Percentiles rank a stretch among this genome's conserved stretches.
These are phyloP conservation scores for Coniochaeta pulveracea DNA, from an alignment of 2,329 filamentous ascomycete species.

Conservation along the genomic window DNA sequence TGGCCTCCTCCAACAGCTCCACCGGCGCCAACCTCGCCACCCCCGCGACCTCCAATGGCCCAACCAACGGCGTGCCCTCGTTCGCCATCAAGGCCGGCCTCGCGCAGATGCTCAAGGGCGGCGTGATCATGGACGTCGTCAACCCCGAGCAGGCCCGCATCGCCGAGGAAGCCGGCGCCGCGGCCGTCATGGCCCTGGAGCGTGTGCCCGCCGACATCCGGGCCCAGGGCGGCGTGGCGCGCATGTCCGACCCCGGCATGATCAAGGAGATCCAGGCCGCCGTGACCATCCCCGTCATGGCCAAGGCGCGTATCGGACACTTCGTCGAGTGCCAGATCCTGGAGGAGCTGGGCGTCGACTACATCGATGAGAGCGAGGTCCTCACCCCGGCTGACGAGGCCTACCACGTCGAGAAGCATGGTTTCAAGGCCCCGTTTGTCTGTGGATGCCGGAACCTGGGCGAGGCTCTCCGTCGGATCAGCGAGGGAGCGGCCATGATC, in stretches of 20 bases:
- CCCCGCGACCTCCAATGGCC: background rate
- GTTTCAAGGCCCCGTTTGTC: conserved; percentile 80
- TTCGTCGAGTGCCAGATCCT: conserved; percentile 98
- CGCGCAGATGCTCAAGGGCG: conserved; percentile 96
- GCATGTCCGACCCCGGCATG: conserved; percentile 92
- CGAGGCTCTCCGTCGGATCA: conserved; percentile 82
- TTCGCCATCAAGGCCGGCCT: conserved; percentile 92
- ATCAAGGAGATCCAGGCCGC: conserved; percentile 92
- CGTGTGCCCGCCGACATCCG: conserved; percentile 95
- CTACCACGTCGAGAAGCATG: conserved; percentile 84
- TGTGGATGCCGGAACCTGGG: conserved; percentile 92
- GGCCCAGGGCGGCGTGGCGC: conserved; percentile 80
- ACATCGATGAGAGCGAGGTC: conserved; percentile 97
- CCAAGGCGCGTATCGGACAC: conserved; percentile 94
- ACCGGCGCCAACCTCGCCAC: background rate
- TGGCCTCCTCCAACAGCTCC: conserved; percentile 8
- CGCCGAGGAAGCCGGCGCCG: conserved; percentile 91
- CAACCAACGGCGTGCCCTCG: conserved; percentile 22
- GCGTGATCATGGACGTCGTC: conserved; percentile 98
- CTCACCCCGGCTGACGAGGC: conserved; percentile 86
- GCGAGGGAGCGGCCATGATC: conserved; percentile 96
- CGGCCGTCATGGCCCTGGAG: conserved; percentile 97
- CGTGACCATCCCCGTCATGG: conserved; percentile 98
- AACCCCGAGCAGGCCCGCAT: conserved; percentile 91
- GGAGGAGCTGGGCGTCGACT: conserved; percentile 88